Conservation (phyloP, 768 basidiomycete species). For the Collybia sordida region DNA sequence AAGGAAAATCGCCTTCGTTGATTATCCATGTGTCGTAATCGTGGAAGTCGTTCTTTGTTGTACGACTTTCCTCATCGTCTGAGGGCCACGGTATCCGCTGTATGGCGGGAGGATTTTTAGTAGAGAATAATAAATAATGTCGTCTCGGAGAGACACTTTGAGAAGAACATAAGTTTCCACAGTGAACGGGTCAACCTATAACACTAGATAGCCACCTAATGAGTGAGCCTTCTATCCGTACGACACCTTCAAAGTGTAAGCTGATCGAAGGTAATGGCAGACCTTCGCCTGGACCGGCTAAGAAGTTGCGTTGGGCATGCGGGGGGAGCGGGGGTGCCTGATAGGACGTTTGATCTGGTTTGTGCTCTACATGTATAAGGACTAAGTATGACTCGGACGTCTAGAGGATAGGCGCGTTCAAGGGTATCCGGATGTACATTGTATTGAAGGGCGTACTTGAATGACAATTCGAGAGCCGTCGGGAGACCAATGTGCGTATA, state of each 20-base stretch:
- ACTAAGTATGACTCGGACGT: conserved; percentile 82
- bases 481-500: conserved; percentile 75
- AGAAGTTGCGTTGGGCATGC: conserved; percentile 64
- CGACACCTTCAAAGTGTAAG: conserved; percentile 78
- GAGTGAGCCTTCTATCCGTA: conserved; percentile 73
- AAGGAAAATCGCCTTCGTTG: conserved; percentile 64
- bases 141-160: conserved; percentile 73
- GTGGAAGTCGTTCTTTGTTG: conserved; percentile 32
- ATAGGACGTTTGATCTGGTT: conserved; percentile 54
- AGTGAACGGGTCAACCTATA: background rate
- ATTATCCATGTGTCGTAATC: conserved; percentile 72
- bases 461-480: conserved; percentile 80
- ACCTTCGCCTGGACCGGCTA: conserved; percentile 81
- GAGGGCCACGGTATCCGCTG: conserved; percentile 86
- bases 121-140: conserved; percentile 71
- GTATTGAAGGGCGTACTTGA: conserved; percentile 49
- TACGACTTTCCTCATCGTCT: conserved; percentile 32
- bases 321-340: conserved; percentile 50
- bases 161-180: conserved; percentile 2
- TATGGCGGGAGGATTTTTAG: conserved; percentile 68
- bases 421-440: background rate
- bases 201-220: conserved; percentile 49
- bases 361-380: conserved; percentile 64
- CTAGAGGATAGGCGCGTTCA: conserved; percentile 36
- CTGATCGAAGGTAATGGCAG: conserved; percentile 64